Conservation (phyloP, 2,329 filamentous ascomycete species). For the Pseudocercospora vitis region DNA sequence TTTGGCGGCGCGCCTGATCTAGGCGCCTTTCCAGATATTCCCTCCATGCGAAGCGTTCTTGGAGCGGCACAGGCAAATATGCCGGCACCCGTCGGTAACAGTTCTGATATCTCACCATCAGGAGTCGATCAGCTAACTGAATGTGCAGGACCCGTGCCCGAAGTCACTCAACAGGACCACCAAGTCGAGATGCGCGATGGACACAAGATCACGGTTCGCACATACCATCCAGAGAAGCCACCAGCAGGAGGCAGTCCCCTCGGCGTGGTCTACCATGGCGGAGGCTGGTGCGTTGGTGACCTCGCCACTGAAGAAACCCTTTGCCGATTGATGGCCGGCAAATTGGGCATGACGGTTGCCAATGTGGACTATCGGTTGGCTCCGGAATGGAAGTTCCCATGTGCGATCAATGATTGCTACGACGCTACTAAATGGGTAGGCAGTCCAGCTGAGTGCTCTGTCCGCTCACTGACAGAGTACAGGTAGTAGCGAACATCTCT, state of each 20-base stretch:
- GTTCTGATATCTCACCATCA: neutral
- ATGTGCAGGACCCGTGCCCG: constrained; percentile 17
- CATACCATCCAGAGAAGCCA: constrained; percentile 29
- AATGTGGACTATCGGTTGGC: constrained; percentile 55
- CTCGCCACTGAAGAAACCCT: constrained; percentile 46
- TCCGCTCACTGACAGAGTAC: neutral
- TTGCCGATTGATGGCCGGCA: constrained; percentile 42
- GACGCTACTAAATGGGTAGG: constrained; percentile 48
- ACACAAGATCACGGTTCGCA: constrained; percentile 36
- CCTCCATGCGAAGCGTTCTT: constrained; percentile 25
- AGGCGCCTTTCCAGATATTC: constrained; percentile 29
- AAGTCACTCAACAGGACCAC: constrained; percentile 43
- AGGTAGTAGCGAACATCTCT: constrained; percentile 27
- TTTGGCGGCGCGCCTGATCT: constrained; percentile 31
- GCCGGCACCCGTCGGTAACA: constrained; percentile 10
- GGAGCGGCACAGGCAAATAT: constrained; percentile 21
- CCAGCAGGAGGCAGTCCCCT: constrained; percentile 30
- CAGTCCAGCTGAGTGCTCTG: neutral
- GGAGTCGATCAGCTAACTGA: neutral
- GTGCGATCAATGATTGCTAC: constrained; percentile 50
- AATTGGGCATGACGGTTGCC: constrained; percentile 46
- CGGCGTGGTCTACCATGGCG: constrained; percentile 47
- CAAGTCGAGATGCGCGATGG: constrained; percentile 38
- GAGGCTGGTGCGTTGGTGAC: constrained; percentile 48
- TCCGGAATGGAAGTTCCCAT: constrained; percentile 54